These are phyloP conservation scores for Acanthamoeba lenticulata DNA, from an alignment of 208 protist genomes.

Conservation along the genomic window DNA sequence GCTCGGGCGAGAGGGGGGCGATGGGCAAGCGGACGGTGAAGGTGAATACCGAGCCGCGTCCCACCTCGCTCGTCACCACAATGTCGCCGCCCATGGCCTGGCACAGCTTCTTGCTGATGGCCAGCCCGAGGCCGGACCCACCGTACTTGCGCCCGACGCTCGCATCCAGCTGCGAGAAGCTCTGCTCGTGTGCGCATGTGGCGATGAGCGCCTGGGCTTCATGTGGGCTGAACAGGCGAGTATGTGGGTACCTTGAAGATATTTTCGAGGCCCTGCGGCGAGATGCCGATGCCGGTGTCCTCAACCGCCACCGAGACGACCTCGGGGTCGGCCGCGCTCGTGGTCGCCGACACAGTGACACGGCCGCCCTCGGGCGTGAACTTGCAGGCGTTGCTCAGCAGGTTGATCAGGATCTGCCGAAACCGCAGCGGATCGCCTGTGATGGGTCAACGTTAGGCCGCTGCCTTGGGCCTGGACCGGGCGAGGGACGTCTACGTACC, in stretches of 20 bases:
- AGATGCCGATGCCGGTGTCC: slow-evolving; percentile 23
- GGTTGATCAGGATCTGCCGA: slow-evolving; percentile 25
- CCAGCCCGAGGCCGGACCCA: background rate
- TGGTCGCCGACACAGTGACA: background rate
- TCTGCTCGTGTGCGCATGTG: background rate
- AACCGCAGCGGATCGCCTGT: slow-evolving; percentile 18
- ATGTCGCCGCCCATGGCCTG: slow-evolving; percentile 1
- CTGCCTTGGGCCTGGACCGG: background rate
- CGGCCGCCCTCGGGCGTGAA: background rate
- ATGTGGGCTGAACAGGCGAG: no score
- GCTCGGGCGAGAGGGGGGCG: background rate
- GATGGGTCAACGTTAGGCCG: background rate
- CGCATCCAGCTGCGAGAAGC: slow-evolving; percentile 29
- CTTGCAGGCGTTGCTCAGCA: slow-evolving; percentile 16
- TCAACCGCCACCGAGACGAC: background rate
- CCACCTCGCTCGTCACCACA: background rate
- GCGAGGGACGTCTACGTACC: background rate
- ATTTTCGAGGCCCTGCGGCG: background rate
- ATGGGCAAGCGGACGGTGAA: background rate
- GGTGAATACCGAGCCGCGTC: background rate
- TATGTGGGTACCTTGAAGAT: background rate
- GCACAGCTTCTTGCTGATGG: slow-evolving; percentile 39
- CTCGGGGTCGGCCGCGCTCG: background rate
- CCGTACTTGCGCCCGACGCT: slow-evolving; percentile 17
- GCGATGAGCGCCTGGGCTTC: no score